Evolutionary conservation across 148 eudicot genomes (phyloP).

Genomic region (Nepenthes mirabilis): DNA sequence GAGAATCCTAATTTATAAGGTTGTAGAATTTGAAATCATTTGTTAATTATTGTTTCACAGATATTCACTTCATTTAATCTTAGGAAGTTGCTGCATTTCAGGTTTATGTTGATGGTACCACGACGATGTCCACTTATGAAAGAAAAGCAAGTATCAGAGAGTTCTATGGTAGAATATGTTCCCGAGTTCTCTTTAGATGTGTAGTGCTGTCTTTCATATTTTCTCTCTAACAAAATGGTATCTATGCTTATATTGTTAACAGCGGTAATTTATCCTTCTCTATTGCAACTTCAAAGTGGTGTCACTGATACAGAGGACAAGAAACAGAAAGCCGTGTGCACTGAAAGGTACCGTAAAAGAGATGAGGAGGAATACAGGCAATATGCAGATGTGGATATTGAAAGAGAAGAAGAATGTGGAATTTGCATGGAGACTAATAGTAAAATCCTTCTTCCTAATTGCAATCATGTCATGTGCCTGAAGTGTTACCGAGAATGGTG

Average conservation of each 20-base stretch:
- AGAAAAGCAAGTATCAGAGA: slow-evolving; percentile 91
- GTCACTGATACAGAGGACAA: slow-evolving; percentile 76
- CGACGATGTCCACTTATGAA: slow-evolving; percentile 94
- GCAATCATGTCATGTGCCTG: slow-evolving; percentile 86
- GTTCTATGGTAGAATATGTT: slow-evolving; percentile 58
- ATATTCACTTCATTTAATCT: not conserved
- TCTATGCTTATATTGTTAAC: slow-evolving; percentile 8
- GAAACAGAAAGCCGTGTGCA: slow-evolving; percentile 69
- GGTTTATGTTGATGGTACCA: slow-evolving; percentile 98
- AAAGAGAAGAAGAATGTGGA: slow-evolving; percentile 95
- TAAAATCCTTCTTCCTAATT: slow-evolving; percentile 79
- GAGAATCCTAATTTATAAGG: slow-evolving; percentile 86
- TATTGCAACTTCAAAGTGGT: slow-evolving; percentile 86
- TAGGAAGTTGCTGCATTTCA: slow-evolving; percentile 10
- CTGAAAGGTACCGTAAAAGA: slow-evolving; percentile 76
- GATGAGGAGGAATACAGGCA: slow-evolving; percentile 55
- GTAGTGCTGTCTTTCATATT: not conserved
- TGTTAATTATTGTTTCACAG: not conserved
- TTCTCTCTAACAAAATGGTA: slow-evolving; percentile 6
- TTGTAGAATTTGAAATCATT: slow-evolving; percentile 2
- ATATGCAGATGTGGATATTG: slow-evolving; percentile 52
- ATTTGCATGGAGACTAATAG: slow-evolving; percentile 89
- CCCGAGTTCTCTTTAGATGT: not conserved
- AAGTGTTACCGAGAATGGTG: slow-evolving; percentile 95
- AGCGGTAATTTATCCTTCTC: slow-evolving; percentile 90